Base-by-base conservation (phyloP, 2,329 filamentous ascomycete species). In the Lasiodiplodia citricola region DNA sequence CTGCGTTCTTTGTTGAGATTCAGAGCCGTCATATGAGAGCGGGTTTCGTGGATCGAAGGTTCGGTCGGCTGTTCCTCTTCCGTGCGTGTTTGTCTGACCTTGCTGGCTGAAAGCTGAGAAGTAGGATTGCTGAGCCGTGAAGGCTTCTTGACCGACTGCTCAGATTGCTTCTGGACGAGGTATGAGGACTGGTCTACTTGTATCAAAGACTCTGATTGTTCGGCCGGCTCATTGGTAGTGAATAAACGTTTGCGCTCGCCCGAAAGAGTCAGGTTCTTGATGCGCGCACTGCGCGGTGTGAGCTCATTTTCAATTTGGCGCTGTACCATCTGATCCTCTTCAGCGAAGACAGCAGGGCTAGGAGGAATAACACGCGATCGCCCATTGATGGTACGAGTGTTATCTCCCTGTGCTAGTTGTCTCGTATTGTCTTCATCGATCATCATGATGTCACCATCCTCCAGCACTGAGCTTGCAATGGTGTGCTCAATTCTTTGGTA, bases 51-150 rank as follows among this genome's bases (percentile, higher is more conserved):
- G 5, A 28, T 7, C 2, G 55, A 60, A n/a, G 44, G n/a, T 21
- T 63, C 55, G 21, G 25, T n/a, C 14, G 23, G 50, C 16, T 55
- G 55, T 11, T 60, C 55, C 1, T 52, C 28, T n/a, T 55, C 47
- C 16, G 35, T 74, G 21, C 71, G 71, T 14, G 73, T 76, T 13
- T 74, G 72, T 16, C 77, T 77, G 1, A 76, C 73, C 4, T 72
- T 70, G 2, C 74, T 23, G 21, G 35, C 14, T 14, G 57, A 58
- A 6, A 7, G 25, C 21, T 50, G 28, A 47, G 58, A 64, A 5
- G 16, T 10, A 21, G 21, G n/a, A 2, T 31, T 56, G 8, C 7
- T 28, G 5, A 51, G 55, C 41, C 28, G 11, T 11, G 23, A 21
- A 10, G 54, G n/a, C 21, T 18, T 28, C 21, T 51, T 37, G 4